These are phyloP conservation scores for Rhodotorula sp. DNA, from an alignment of 1,284 basidiomycete species.

Conservation along the genomic window DNA sequence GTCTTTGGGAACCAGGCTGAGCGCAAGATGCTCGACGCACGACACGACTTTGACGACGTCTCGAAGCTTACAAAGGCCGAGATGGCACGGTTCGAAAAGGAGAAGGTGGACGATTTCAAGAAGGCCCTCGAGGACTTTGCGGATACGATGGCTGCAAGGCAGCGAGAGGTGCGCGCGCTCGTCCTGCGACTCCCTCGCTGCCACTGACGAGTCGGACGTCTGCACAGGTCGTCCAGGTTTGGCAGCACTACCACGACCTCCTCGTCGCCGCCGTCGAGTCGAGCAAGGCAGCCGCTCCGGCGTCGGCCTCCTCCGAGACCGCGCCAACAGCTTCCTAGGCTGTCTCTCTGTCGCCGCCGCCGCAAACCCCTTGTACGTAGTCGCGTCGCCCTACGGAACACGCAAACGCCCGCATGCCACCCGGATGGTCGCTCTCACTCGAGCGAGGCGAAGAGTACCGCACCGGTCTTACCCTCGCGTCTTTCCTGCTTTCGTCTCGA, in stretches of 20 bases:
- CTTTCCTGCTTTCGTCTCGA: no score
- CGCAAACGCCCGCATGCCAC: no score
- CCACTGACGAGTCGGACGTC: no score
- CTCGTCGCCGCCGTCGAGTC: slow-evolving; percentile 19
- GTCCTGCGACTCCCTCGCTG: not conserved
- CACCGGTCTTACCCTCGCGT: no score
- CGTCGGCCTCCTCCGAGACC: not conserved
- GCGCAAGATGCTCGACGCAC: slow-evolving; percentile 71
- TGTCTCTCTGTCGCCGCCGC: not conserved
- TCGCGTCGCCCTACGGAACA: no score
- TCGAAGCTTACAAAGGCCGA: slow-evolving; percentile 85
- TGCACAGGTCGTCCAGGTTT: slow-evolving; percentile 19
- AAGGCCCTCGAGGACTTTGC: slow-evolving; percentile 70
- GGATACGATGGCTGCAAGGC: slow-evolving; percentile 74
- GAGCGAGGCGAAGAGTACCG: no score
- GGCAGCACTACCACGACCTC: slow-evolving; percentile 34
- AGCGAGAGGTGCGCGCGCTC: slow-evolving; percentile 63
- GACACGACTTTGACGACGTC: slow-evolving; percentile 82
- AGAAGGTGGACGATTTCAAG: slow-evolving; percentile 87
- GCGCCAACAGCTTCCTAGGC: not conserved
- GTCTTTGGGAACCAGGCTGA: slow-evolving; percentile 62
- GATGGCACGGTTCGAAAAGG: slow-evolving; percentile 88
- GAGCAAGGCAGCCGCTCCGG: not conserved
- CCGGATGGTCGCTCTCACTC: no score
- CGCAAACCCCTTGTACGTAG: no score